Base-by-base conservation (phyloP, 148 eudicot genomes). In the Rhododendron williamsianum region DNA sequence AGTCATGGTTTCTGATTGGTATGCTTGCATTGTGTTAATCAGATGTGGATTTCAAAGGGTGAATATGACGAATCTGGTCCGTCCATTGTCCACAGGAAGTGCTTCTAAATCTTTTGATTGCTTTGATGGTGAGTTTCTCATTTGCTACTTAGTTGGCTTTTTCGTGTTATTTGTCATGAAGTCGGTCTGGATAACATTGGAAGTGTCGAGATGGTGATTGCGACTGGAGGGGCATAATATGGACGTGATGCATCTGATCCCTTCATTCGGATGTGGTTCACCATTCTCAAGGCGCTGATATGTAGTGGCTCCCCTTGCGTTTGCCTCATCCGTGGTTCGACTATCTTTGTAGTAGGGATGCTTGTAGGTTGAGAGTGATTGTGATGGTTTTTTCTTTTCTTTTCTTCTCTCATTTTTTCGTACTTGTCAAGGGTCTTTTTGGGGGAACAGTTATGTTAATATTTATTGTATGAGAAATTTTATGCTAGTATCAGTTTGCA, bases 1-100 rank as follows among this genome's bases (percentile, higher is more conserved):
- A 0, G 4, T 52, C 4, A 48, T 52, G 21, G 51, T 36, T 23
- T 84, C 25, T 41, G 54, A 76, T 36, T 84, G 30, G 76, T 2
- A 2, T 84, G 71, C 18, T 83, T 49, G 63, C 18, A 3, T 38
- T 52, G 51, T 78, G 83, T 84, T 48, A 76, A 52, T 84, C 83
- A 88, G 90, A 88, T 88, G 90, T 85, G 88, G 85, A 84, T 89
- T 54, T 63, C 84, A 3, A 84, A 84, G 82, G 88, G 82, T 7
- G 90, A 89, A 83, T 89, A 89, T 38, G 90, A 89, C 3, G 90
- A 89, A 54, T 89, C 86, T 74, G 90, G 90, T 43, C 87, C 90
- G 12, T 78, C 90, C 25, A 89, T 89, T 77, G 90, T 89, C 54
- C 90, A 88, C 82, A 89, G 88, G 88, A 88, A 88, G 86, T 85